Conservation (phyloP, 768 basidiomycete genomes). For the Leccinum pellstonianum region DNA sequence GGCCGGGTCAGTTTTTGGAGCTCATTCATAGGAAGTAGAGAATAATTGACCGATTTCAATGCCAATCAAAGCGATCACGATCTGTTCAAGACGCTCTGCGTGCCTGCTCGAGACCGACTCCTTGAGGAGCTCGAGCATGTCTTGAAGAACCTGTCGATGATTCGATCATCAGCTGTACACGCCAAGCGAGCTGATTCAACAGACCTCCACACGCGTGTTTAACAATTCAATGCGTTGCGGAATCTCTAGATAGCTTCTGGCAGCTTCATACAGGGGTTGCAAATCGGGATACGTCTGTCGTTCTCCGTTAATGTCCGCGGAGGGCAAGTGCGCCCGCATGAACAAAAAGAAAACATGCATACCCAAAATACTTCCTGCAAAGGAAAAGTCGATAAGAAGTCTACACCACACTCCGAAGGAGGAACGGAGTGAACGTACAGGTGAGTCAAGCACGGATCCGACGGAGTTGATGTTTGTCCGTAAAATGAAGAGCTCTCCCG, state of each 20-base stretch:
- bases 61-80: slow-evolving; percentile 87
- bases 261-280: slow-evolving; percentile 92
- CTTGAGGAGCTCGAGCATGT: slow-evolving; percentile 93
- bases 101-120: slow-evolving; percentile 92
- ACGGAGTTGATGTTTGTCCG: slow-evolving; percentile 94
- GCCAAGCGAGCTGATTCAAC: slow-evolving; percentile 19
- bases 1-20: slow-evolving; percentile 2
- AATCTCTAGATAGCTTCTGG: slow-evolving; percentile 91
- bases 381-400: background rate
- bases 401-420: background rate
- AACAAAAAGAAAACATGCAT: slow-evolving; percentile 27
- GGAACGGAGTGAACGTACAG: slow-evolving; percentile 49
- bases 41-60: slow-evolving; percentile 72
- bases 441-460: slow-evolving; percentile 94
- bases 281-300: slow-evolving; percentile 87
- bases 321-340: background rate
- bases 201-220: slow-evolving; percentile 89
- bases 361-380: slow-evolving; percentile 92
- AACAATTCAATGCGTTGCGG: slow-evolving; percentile 90
- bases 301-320: slow-evolving; percentile 21
- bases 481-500: slow-evolving; percentile 90
- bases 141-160: slow-evolving; percentile 75
- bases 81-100: slow-evolving; percentile 87
- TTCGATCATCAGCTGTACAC: slow-evolving; percentile 3
- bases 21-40: background rate